These are phyloP conservation scores for Lasiodiplodia theobromae DNA, from an alignment of 2,329 filamentous ascomycete species.

Conservation along the genomic window DNA sequence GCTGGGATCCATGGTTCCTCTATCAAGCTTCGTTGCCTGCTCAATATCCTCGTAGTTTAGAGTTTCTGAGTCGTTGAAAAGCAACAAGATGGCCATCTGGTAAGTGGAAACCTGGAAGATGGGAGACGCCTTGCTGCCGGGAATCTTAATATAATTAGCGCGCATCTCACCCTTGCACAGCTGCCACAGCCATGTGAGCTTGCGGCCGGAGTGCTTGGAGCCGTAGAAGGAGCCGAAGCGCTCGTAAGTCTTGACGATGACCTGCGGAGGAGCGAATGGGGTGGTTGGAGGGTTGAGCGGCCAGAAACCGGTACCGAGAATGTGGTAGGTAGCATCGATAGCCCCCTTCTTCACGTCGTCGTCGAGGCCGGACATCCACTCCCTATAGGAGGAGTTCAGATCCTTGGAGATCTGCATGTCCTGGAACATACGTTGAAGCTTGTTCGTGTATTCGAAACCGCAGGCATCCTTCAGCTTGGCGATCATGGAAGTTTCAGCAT, in stretches of 20 bases:
- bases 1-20: conserved; percentile 85
- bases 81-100: conserved; percentile 93
- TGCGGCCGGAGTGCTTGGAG: conserved; percentile 94
- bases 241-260: conserved; percentile 86
- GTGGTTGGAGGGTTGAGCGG: conserved; percentile 86
- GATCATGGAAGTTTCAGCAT: conserved; percentile 99
- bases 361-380: conserved; percentile 73
- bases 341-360: conserved; percentile 70
- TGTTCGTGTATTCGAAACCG: conserved; percentile 99
- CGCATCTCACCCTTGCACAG: conserved; percentile 97
- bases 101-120: conserved; percentile 98
- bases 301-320: conserved; percentile 97
- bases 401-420: conserved; percentile 99
- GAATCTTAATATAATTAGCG: conserved; percentile 83
- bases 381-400: conserved; percentile 87
- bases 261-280: conserved; percentile 83
- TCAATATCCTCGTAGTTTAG: conserved; percentile 89
- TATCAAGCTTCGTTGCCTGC: conserved; percentile 77
- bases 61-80: conserved; percentile 91
- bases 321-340: conserved; percentile 87
- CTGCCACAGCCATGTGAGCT: conserved; percentile 98
- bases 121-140: conserved; percentile 81
- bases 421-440: conserved; percentile 99
- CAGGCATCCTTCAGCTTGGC: conserved; percentile 98
- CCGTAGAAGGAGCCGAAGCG: conserved; percentile 92